These are phyloP conservation scores for Pisolithus albus DNA, from an alignment of 768 basidiomycete species.

Conservation along the genomic window DNA sequence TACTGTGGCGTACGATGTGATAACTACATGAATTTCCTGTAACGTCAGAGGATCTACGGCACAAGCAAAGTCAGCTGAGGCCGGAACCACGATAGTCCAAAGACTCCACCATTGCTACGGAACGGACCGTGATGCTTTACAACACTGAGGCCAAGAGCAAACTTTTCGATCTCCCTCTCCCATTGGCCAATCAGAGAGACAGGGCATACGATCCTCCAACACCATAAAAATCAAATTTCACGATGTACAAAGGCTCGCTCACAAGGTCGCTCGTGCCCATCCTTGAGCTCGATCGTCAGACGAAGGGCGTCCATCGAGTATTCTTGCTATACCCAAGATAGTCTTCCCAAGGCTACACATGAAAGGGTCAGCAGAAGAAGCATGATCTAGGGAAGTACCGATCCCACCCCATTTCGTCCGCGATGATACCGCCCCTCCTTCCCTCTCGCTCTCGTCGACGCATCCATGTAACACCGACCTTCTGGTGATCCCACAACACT, in stretches of 20 bases:
- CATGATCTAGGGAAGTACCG: not conserved
- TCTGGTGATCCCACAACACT: not conserved
- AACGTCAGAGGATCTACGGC: not conserved
- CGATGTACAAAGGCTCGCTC: not conserved
- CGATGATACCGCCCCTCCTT: not conserved
- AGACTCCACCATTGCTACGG: not conserved
- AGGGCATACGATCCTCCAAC: not conserved
- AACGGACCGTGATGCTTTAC: not conserved
- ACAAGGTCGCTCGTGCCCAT: not conserved
- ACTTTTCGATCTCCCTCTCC: not conserved
- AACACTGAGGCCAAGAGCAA: not conserved
- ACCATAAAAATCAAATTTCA: not conserved
- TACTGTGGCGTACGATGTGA: not conserved
- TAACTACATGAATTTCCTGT: not conserved
- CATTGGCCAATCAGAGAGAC: not conserved
- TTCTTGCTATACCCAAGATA: not conserved
- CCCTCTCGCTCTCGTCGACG: not conserved
- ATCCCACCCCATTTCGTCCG: not conserved
- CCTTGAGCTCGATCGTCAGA: not conserved
- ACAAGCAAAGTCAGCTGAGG: not conserved
- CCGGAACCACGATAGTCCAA: not conserved
- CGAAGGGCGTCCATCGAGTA: not conserved
- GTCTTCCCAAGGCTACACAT: not conserved
- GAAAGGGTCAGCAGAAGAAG: not conserved
- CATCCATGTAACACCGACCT: not conserved